Percentiles rank a stretch among this genome's conserved stretches.
Conservation (phyloP, 2,329 filamentous ascomycete genomes). For the Penicillium capsulatum region DNA sequence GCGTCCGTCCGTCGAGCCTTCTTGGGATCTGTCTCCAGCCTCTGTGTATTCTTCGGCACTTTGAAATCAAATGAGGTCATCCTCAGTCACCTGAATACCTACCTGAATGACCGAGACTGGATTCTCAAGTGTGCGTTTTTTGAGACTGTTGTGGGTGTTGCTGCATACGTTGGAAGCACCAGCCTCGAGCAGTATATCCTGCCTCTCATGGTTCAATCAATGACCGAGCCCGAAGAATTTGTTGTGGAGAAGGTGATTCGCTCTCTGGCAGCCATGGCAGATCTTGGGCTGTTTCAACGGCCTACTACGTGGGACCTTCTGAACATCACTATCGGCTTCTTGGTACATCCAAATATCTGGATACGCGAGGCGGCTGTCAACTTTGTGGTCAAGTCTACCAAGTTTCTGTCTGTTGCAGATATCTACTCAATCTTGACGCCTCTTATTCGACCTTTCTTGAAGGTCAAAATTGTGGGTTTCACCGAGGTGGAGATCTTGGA, state of each 20-base stretch:
- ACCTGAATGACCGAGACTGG: slow-evolving; percentile 95
- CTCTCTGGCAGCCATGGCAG: slow-evolving; percentile 81
- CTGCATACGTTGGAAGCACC: slow-evolving; percentile 80
- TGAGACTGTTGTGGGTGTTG: slow-evolving; percentile 88
- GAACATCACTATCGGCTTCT: slow-evolving; percentile 75
- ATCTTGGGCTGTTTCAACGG: slow-evolving; percentile 79
- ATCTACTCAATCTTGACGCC: slow-evolving; percentile 78
- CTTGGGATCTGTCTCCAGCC: slow-evolving; percentile 79
- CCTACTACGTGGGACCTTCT: slow-evolving; percentile 83
- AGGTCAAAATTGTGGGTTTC: slow-evolving; percentile 64
- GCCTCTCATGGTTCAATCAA: slow-evolving; percentile 89
- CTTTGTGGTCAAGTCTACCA: slow-evolving; percentile 73
- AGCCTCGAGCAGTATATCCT: slow-evolving; percentile 93
- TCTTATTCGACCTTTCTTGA: slow-evolving; percentile 75
- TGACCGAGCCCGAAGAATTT: slow-evolving; percentile 89
- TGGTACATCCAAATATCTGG: slow-evolving; percentile 93
- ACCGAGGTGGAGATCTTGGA: slow-evolving; percentile 73
- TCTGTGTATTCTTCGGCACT: slow-evolving; percentile 93
- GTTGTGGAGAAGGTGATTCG: slow-evolving; percentile 88
- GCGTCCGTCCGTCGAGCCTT: slow-evolving; percentile 85
- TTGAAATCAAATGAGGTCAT: slow-evolving; percentile 94
- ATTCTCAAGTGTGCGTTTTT: slow-evolving; percentile 95
- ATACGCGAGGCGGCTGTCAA: slow-evolving; percentile 84
- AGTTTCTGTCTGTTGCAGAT: slow-evolving; percentile 73
- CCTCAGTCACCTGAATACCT: slow-evolving; percentile 91